Conservation (phyloP, 2,329 filamentous ascomycete genomes). For the Ceratocystiopsis minuta region DNA sequence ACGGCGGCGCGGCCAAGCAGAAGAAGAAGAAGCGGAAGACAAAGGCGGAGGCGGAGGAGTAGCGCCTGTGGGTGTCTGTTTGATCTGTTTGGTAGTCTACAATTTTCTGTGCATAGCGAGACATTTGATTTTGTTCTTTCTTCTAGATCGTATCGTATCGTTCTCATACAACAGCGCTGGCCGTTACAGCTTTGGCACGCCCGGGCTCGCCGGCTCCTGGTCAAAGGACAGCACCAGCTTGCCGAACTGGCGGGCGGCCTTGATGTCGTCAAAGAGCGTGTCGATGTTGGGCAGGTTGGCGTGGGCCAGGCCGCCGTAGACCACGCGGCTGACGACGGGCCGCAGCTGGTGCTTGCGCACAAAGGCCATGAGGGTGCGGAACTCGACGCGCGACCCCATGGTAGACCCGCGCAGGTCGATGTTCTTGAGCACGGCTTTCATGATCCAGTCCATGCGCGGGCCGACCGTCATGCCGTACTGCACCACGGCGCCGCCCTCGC, state of each 20-base stretch:
- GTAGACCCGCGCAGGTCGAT: constrained; percentile 73
- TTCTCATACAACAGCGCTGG: neutral
- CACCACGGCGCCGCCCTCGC: constrained; percentile 66
- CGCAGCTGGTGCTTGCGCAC: constrained; percentile 54
- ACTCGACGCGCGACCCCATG: constrained; percentile 83
- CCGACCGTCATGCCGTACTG: constrained; percentile 81
- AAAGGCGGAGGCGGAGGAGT: no score
- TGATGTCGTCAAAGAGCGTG: constrained; percentile 73
- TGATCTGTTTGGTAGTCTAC: neutral
- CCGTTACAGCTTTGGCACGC: constrained; percentile 23
- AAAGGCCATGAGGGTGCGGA: constrained; percentile 66
- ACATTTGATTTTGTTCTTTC: neutral
- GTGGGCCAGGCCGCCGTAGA: constrained; percentile 38
- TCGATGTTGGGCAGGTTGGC: constrained; percentile 67
- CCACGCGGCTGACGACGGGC: constrained; percentile 59
- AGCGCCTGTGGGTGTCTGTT: no score
- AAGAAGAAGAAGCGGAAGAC: constrained; percentile 22
- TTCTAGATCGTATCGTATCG: neutral
- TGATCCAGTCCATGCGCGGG: constrained; percentile 73
- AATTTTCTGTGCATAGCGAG: neutral
- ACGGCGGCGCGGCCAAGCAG: constrained; percentile 45
- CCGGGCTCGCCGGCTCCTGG: constrained; percentile 5
- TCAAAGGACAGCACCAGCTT: constrained; percentile 69
- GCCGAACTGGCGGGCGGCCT: constrained; percentile 70
- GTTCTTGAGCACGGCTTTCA: constrained; percentile 72